These are phyloP conservation scores for thale cress (Arabidopsis thaliana) DNA, from an alignment of 345 rosid genomes.

Conservation along the genomic window TAIR10.1 NC_003071.7:9158001-9158500, in stretches of 20 bases:
- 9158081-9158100: neutral
- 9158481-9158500: conserved; percentile 59
- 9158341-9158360: neutral
- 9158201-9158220: neutral
- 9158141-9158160: too few relatives aligned
- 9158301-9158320: neutral
- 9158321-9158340: too few relatives aligned
- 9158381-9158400: conserved; percentile 37
- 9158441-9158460: conserved; percentile 60
- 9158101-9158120: neutral
- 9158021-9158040: too few relatives aligned
- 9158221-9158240: neutral
- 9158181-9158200: neutral
- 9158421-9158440: conserved; percentile 78
- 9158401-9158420: conserved; percentile 60
- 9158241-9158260: conserved; percentile 31
- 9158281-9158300: conserved; percentile 21
- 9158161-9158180: neutral
- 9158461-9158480: conserved; percentile 71
- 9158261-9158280: conserved; percentile 36
- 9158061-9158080: too few relatives aligned
- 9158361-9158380: neutral
- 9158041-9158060: too few relatives aligned
- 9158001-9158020: too few relatives aligned
- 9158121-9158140: too few relatives aligned